phyloP scores from a whole-genome alignment of 331 rosid genomes.

The Arachis monticola region DNA sequence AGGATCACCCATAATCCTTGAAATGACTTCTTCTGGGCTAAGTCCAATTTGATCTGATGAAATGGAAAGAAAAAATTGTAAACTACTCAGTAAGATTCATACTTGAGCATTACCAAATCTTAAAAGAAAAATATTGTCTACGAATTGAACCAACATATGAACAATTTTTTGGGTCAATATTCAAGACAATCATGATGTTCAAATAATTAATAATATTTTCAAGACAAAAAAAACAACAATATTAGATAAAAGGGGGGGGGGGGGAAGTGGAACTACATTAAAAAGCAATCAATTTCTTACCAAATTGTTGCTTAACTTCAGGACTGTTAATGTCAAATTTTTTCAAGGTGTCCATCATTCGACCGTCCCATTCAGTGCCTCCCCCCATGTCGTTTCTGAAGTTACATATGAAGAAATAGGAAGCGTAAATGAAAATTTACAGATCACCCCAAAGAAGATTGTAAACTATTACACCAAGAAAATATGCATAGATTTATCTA shows the following conservation, averaged over 20 bases:
- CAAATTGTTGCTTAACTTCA: slow-evolving; percentile 96
- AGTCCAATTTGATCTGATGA: slow-evolving; percentile 96
- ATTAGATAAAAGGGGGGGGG: not conserved
- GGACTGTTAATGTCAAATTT: slow-evolving; percentile 95
- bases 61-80: slow-evolving; percentile 26
- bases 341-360: slow-evolving; percentile 89
- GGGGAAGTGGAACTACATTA: not conserved
- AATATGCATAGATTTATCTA: slow-evolving; percentile 26
- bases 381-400: slow-evolving; percentile 87
- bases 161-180: slow-evolving; percentile 12
- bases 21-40: slow-evolving; percentile 89
- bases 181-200: slow-evolving; percentile 17
- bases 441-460: slow-evolving; percentile 19
- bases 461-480: slow-evolving; percentile 18
- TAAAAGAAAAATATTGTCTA: not conserved
- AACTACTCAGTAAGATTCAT: slow-evolving; percentile 19
- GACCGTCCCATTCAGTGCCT: slow-evolving; percentile 80
- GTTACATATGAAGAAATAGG: slow-evolving; percentile 4
- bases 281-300: slow-evolving; percentile 42
- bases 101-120: slow-evolving; percentile 9
- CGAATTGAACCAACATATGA: slow-evolving; percentile 13
- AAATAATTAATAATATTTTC: not conserved
- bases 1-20: slow-evolving; percentile 96
- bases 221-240: slow-evolving; percentile 1
- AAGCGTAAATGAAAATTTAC: slow-evolving; percentile 13